Evolutionary conservation across 139 green algal genomes (phyloP).

Genomic region (Micractinium sp.): DNA sequence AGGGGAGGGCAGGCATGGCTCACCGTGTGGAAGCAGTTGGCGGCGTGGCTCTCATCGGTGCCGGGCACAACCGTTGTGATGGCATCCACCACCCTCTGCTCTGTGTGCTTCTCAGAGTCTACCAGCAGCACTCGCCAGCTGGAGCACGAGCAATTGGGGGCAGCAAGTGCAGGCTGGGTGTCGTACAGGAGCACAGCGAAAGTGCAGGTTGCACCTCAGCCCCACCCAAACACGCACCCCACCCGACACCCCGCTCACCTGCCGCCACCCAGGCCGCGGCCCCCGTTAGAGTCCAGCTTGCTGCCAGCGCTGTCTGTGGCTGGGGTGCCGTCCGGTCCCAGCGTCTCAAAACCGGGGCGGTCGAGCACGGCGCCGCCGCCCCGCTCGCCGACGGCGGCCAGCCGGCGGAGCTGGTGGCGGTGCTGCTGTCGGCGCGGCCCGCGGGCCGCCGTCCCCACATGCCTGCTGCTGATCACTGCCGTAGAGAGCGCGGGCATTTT

Average conservation of each 20-base stretch:
- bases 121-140: conserved; percentile 33
- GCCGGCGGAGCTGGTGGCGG: background rate
- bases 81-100: conserved; percentile 13
- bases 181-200: too few species aligned
- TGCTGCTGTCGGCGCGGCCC: background rate
- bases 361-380: conserved; percentile 10
- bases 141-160: too few species aligned
- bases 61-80: conserved; percentile 14
- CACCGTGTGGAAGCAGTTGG: conserved; percentile 35
- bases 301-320: background rate
- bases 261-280: conserved; percentile 19
- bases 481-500: too few species aligned
- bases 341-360: conserved; percentile 7
- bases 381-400: background rate
- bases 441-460: background rate
- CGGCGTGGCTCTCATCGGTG: background rate
- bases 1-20: too few species aligned
- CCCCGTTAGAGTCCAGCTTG: background rate
- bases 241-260: background rate
- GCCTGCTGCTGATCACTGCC: too few species aligned
- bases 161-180: too few species aligned
- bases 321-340: background rate
- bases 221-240: too few species aligned
- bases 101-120: conserved; percentile 15
- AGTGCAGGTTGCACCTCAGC: too few species aligned